Percentiles rank a stretch among this genome's conserved stretches.
Conservation (phyloP, 2,329 filamentous ascomycete species). For the Spiromastix sp. region DNA sequence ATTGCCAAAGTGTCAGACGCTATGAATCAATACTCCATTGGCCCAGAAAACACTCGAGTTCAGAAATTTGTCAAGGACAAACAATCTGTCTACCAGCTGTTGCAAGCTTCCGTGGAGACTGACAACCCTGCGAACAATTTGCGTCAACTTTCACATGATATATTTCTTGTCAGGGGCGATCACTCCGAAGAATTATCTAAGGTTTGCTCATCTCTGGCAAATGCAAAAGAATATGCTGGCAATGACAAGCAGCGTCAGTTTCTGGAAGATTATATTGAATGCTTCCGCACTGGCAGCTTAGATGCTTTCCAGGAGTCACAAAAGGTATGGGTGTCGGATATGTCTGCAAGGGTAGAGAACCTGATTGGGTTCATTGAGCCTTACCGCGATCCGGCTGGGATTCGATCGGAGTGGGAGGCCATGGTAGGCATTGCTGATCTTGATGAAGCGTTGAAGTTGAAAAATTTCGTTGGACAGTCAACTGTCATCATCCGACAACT, state of each 20-base stretch:
- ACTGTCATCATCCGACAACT: slow-evolving; percentile 17
- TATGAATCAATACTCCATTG: slow-evolving; percentile 1
- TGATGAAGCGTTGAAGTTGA: slow-evolving; percentile 14
- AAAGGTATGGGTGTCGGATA: slow-evolving; percentile 44
- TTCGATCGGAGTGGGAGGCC: slow-evolving; percentile 45
- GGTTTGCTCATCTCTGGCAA: slow-evolving; percentile 34
- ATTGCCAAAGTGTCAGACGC: slow-evolving; percentile 1
- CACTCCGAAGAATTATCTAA: slow-evolving; percentile 36
- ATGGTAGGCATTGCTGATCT: slow-evolving; percentile 26
- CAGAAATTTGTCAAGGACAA: slow-evolving; percentile 25
- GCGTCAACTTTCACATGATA: slow-evolving; percentile 18
- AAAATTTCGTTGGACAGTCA: slow-evolving; percentile 14
- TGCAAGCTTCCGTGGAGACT: slow-evolving; percentile 38
- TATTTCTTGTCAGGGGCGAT: slow-evolving; percentile 37
- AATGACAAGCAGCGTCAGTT: slow-evolving; percentile 37
- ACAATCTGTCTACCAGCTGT: slow-evolving; percentile 33
- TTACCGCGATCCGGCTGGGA: slow-evolving; percentile 44
- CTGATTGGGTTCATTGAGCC: slow-evolving; percentile 47
- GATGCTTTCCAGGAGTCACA: slow-evolving; percentile 42
- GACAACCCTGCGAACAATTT: slow-evolving; percentile 35
- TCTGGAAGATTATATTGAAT: slow-evolving; percentile 38
- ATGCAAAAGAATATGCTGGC: slow-evolving; percentile 38
- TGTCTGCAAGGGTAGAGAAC: slow-evolving; percentile 40
- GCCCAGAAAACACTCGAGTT: slow-evolving; percentile 21
- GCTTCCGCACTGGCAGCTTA: slow-evolving; percentile 40